phyloP scores from a whole-genome alignment of 495 filamentous ascomycete genomes.

The Hypoxylon perforatum region DNA sequence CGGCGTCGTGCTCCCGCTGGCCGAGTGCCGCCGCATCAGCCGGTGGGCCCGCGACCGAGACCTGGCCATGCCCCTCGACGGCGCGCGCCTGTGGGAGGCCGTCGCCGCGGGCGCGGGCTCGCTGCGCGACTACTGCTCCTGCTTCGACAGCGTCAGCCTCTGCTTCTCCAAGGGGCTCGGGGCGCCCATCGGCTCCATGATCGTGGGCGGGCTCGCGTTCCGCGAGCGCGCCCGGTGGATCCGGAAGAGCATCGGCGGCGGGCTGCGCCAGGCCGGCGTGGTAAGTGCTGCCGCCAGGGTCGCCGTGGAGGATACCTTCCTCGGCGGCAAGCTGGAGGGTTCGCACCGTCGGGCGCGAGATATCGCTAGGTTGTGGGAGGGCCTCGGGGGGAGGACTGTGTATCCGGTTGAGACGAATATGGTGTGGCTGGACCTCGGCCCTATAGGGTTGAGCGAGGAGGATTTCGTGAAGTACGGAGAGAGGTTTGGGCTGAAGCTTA shows the following conservation, averaged over 20 bases:
- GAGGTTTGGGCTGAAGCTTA: too few species aligned
- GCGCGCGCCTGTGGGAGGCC: slow-evolving; percentile 83
- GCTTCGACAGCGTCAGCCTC: slow-evolving; percentile 79
- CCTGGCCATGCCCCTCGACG: slow-evolving; percentile 80
- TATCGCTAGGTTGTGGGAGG: too few species aligned
- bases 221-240: slow-evolving; percentile 76
- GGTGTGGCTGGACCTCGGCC: too few species aligned
- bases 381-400: too few species aligned
- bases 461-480: too few species aligned
- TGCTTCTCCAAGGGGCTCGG: slow-evolving; percentile 88
- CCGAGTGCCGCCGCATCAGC: slow-evolving; percentile 69
- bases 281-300: slow-evolving; percentile 69
- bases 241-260: slow-evolving; percentile 82
- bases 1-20: slow-evolving; percentile 77
- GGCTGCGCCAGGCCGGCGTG: slow-evolving; percentile 75
- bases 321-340: too few species aligned
- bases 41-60: slow-evolving; percentile 71
- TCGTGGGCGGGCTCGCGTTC: slow-evolving; percentile 67
- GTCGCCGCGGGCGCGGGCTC: slow-evolving; percentile 64
- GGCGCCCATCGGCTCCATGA: slow-evolving; percentile 81
- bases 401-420: too few species aligned
- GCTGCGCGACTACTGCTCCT: slow-evolving; percentile 70
- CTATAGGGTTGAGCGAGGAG: too few species aligned
- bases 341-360: too few species aligned
- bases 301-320: slow-evolving; percentile 73